Conservation (phyloP, 345 rosid species). For the Aethionema arabicum region DNA sequence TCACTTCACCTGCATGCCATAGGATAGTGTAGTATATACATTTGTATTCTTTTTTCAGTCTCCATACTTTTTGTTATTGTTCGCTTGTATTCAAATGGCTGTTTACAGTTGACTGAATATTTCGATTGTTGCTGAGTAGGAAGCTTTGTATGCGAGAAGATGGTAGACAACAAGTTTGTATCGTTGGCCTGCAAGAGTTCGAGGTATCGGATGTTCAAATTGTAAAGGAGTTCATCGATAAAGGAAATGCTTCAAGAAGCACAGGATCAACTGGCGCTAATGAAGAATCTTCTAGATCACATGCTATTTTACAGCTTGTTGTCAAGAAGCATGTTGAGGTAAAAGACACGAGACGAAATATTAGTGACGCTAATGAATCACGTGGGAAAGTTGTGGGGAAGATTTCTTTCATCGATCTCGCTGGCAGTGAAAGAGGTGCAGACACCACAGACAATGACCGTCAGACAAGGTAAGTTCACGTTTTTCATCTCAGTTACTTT, state of each 20-base stretch:
- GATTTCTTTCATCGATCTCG: slow-evolving; percentile 98
- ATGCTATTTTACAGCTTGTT: slow-evolving; percentile 94
- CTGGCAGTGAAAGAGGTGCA: slow-evolving; percentile 99
- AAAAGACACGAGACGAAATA: slow-evolving; percentile 79
- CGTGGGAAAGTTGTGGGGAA: slow-evolving; percentile 88
- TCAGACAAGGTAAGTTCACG: slow-evolving; percentile 73
- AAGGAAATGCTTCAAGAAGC: slow-evolving; percentile 90
- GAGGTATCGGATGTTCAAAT: slow-evolving; percentile 95
- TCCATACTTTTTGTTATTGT: slow-evolving; percentile 8
- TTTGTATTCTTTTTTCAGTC: not conserved
- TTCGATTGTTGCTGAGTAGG: slow-evolving; percentile 42
- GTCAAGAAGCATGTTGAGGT: slow-evolving; percentile 83
- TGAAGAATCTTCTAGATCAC: slow-evolving; percentile 98
- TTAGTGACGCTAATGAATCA: slow-evolving; percentile 73
- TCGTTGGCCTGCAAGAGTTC: slow-evolving; percentile 95
- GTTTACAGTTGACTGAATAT: slow-evolving; percentile 20
- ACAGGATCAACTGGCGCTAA: slow-evolving; percentile 98
- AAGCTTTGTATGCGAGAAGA: slow-evolving; percentile 99
- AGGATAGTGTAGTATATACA: not conserved
- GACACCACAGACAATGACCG: slow-evolving; percentile 98
- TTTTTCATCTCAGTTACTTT: slow-evolving; percentile 5
- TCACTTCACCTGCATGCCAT: slow-evolving; percentile 12
- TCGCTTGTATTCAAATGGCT: not conserved
- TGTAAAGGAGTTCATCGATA: slow-evolving; percentile 91
- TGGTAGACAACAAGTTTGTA: slow-evolving; percentile 98